Percentiles rank a stretch among this genome's conserved stretches.
Evolutionary conservation across 208 protist genomes (phyloP).

Genomic region (Tritrichomonas foetus): DNA sequence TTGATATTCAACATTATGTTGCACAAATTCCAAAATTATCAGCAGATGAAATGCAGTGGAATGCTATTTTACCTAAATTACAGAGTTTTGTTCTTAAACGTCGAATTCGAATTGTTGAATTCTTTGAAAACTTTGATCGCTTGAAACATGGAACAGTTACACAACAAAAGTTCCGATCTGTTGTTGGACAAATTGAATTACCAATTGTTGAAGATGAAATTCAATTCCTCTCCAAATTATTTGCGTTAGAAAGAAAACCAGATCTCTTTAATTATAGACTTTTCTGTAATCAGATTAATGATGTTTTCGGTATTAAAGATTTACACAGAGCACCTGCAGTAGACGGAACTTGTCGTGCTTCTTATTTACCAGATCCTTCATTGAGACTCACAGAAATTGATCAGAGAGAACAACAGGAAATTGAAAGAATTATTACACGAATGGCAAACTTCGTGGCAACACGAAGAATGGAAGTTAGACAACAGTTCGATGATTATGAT

Average conservation of each 20-base stretch:
- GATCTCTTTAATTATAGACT: slow-evolving; percentile 22
- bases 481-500: slow-evolving; percentile 20
- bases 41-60: not conserved
- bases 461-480: slow-evolving; percentile 31
- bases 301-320: not conserved
- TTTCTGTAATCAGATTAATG: not conserved
- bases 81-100: not conserved
- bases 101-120: not conserved
- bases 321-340: not conserved
- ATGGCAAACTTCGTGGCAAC: not conserved
- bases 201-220: slow-evolving; percentile 27
- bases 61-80: not conserved
- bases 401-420: not conserved
- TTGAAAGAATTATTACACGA: not conserved
- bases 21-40: not conserved
- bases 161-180: not conserved
- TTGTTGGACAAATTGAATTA: not conserved
- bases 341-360: not conserved
- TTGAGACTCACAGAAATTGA: not conserved
- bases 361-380: slow-evolving; percentile 5
- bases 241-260: not conserved
- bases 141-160: not conserved
- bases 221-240: not conserved
- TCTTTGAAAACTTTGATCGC: slow-evolving; percentile 26
- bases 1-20: not conserved